A percentile compares a stretch with the other conserved stretches of the same genome.
Evolutionary conservation across 139 green algal species (phyloP).

Genomic region (Eudorina sp.): DNA sequence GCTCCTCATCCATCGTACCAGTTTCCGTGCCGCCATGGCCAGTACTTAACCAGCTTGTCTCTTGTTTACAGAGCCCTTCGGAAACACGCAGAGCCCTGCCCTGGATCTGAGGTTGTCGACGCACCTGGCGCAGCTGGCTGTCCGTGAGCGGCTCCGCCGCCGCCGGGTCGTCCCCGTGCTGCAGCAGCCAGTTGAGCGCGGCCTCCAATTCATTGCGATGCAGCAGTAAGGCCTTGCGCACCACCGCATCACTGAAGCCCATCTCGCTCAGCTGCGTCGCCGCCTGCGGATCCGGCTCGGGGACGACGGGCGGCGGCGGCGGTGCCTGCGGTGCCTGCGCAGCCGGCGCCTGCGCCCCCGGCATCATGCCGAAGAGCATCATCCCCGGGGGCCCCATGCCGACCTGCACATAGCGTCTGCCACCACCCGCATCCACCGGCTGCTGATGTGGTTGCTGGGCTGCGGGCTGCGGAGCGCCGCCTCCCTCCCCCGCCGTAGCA

Average conservation of each 20-base stretch:
- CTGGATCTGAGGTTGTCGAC: no score
- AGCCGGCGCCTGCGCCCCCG: neutral
- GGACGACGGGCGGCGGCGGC: conserved; percentile 6
- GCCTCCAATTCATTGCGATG: conserved; percentile 56
- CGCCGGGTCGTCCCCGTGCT: conserved; percentile 65
- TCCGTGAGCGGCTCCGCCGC: conserved; percentile 60
- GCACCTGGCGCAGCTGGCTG: conserved; percentile 60
- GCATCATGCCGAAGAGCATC: neutral
- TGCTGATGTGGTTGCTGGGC: conserved; percentile 2
- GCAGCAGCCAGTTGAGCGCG: conserved; percentile 70
- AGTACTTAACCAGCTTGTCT: no score
- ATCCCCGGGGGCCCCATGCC: neutral
- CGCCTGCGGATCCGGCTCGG: conserved; percentile 50
- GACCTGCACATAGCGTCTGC: neutral
- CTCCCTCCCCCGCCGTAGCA: neutral
- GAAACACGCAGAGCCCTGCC: no score
- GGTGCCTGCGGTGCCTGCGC: neutral
- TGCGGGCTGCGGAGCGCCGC: no score
- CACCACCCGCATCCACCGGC: neutral
- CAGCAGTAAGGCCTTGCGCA: conserved; percentile 69
- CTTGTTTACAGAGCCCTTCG: no score
- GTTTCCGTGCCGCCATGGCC: no score
- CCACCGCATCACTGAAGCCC: conserved; percentile 63
- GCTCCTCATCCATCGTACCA: no score
- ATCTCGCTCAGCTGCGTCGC: conserved; percentile 63